These are phyloP conservation scores for Podila clonocystis DNA, from an alignment of 192 early-diverging fungal genomes.

Conservation along the genomic window DNA sequence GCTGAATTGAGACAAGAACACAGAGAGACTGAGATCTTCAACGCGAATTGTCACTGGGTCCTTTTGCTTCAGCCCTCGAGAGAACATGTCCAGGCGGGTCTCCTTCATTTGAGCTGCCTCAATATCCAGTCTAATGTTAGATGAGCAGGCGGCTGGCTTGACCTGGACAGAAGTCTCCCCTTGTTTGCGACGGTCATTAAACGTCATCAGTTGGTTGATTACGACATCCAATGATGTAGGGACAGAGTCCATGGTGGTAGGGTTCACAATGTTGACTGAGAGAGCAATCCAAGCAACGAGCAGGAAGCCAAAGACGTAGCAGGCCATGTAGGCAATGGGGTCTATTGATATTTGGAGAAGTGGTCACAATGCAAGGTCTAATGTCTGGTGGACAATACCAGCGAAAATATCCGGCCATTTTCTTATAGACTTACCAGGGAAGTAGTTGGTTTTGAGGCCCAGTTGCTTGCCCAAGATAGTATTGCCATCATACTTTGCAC, in stretches of 20 bases:
- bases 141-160: not conserved
- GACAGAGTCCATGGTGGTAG: slow-evolving; percentile 34
- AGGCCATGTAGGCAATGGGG: slow-evolving; percentile 21
- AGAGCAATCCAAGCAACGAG: slow-evolving; percentile 29
- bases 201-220: slow-evolving; percentile 12
- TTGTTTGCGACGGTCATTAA: slow-evolving; percentile 11
- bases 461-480: slow-evolving; percentile 15
- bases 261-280: slow-evolving; percentile 30
- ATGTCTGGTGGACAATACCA: not conserved
- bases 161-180: not conserved
- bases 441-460: slow-evolving; percentile 21
- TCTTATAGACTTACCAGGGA: slow-evolving; percentile 10
- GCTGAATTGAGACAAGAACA: slow-evolving; percentile 21
- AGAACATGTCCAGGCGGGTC: slow-evolving; percentile 46
- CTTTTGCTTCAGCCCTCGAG: slow-evolving; percentile 25
- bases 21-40: slow-evolving; percentile 24
- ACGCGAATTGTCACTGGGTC: slow-evolving; percentile 43
- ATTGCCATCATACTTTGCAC: slow-evolving; percentile 35
- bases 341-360: not conserved
- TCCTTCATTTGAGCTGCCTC: slow-evolving; percentile 16
- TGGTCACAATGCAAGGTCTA: not conserved
- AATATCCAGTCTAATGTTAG: slow-evolving; percentile 2
- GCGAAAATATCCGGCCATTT: not conserved
- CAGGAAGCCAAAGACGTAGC: slow-evolving; percentile 29
- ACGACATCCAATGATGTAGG: slow-evolving; percentile 31